Evolutionary conservation across 345 rosid species (phyloP).

Genomic region (Crucihimalaya himalaica): DNA sequence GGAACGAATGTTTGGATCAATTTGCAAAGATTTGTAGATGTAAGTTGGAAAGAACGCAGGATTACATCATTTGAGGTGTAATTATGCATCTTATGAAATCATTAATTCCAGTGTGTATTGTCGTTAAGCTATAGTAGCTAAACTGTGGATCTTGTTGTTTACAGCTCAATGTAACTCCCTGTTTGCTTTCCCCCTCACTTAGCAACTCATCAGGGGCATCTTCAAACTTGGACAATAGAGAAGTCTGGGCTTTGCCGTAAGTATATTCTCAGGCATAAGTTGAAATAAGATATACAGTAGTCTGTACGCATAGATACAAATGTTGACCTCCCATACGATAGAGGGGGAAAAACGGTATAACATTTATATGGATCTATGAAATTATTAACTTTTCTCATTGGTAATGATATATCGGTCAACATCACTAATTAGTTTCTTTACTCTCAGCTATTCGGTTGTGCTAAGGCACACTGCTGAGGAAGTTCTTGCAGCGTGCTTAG

Average conservation of each 20-base stretch:
- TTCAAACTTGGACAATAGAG: conserved; percentile 50
- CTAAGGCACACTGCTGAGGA: conserved; percentile 97
- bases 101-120: not conserved
- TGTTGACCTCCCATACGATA: conserved; percentile 14
- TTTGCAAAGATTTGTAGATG: conserved; percentile 76
- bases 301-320: not conserved
- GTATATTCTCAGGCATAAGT: conserved; percentile 41
- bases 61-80: conserved; percentile 4
- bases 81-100: conserved; percentile 8
- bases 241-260: conserved; percentile 84
- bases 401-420: not conserved
- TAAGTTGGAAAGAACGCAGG: conserved; percentile 47
- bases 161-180: conserved; percentile 89
- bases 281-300: conserved; percentile 9
- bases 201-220: conserved; percentile 40
- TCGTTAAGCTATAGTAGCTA: conserved; percentile 1
- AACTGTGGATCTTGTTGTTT: conserved; percentile 34
- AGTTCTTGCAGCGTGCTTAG: conserved; percentile 82
- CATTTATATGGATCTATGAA: conserved; percentile 7
- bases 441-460: conserved; percentile 84
- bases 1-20: conserved; percentile 97
- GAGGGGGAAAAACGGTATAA: not conserved
- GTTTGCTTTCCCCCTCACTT: conserved; percentile 67
- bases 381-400: not conserved
- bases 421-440: conserved; percentile 20